Base-by-base conservation (phyloP, 1,139 yeast species). In the Casaregolazyma suthepensis region DNA sequence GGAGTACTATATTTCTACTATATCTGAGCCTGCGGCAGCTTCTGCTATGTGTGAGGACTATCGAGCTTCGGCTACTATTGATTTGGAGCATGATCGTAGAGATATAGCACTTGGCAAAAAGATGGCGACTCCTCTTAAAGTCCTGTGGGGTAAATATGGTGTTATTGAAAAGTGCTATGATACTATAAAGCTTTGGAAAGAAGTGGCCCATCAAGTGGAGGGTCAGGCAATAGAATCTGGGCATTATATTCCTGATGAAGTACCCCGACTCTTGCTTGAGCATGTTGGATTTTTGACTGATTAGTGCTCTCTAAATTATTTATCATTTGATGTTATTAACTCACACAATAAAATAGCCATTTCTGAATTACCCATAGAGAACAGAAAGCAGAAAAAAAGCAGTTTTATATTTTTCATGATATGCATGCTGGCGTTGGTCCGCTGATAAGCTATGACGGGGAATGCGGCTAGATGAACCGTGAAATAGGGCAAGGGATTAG, bases 241-340 rank as follows among this genome's bases (percentile, higher is more conserved):
- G 12, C 61, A 58, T 52, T 58, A 56, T 45, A 54, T 58, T 15
- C 61, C 60, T 1, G 61, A 58, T 15, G 59, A 58, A 38, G 49
- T 38, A 6, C 60, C 61, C 12, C 45, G 48, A 18, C 17, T 29
- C 6, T 17, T 49, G 29, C 17, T 43, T 35, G 40, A 13, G 2
- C 40, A 35, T 35, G 17, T 7, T 26, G 31, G 10, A 26, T 26
- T 26, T 26, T 26, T 26, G 31, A 26, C 31, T 26, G 31, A 2
- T 7, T 26, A 26, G 31, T n/a, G n/a, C n/a, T n/a, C n/a, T n/a
- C n/a, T n/a, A n/a, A n/a, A n/a, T n/a, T n/a, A n/a, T n/a, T n/a
- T n/a, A n/a, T n/a, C n/a, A n/a, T n/a, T n/a, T n/a, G n/a, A n/a
- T n/a, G n/a, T n/a, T n/a, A n/a, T n/a, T n/a, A n/a, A n/a, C n/a